These are phyloP conservation scores for Candida insectorum DNA, from an alignment of 805 yeast genomes.

Conservation along the genomic window DNA sequence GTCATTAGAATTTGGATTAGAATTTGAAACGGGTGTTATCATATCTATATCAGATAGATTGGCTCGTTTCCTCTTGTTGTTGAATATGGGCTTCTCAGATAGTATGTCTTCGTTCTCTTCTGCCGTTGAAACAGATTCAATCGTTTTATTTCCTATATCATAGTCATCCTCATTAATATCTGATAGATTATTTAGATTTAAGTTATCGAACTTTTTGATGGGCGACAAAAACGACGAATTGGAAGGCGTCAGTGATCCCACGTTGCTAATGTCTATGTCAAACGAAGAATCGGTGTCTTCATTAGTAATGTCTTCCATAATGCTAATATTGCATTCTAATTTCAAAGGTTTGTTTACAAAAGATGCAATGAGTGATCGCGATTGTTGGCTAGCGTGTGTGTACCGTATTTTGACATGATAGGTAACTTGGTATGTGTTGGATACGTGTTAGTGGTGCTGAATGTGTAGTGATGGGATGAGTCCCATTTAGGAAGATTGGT, in stretches of 20 bases:
- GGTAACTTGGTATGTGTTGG: too few species aligned
- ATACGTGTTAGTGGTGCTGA: too few species aligned
- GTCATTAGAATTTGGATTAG: background rate
- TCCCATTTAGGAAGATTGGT: too few species aligned
- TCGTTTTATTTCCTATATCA: constrained; percentile 4
- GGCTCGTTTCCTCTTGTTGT: constrained; percentile 23
- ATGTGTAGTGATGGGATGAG: too few species aligned
- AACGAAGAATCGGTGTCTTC: constrained; percentile 4
- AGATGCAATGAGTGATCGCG: too few species aligned
- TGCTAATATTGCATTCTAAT: background rate
- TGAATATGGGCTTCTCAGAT: constrained; percentile 16
- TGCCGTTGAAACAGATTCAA: constrained; percentile 6
- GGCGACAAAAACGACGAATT: constrained; percentile 29
- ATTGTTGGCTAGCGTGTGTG: background rate
- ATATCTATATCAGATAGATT: constrained; percentile 14
- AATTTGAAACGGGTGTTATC: constrained; percentile 12
- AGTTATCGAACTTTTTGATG: constrained; percentile 29
- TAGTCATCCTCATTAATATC: constrained; percentile 12
- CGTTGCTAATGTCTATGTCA: constrained; percentile 9
- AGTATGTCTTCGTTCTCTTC: constrained; percentile 11
- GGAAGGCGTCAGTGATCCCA: constrained; percentile 12
- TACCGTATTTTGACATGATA: too few species aligned
- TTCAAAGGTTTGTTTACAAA: constrained; percentile 5
- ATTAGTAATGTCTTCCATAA: constrained; percentile 4
- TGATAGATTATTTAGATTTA: constrained; percentile 25